Percentiles rank a stretch among this genome's conserved stretches.
phyloP scores from a whole-genome alignment of 1,284 basidiomycete genomes.

The Anthracocystis setariae region DNA sequence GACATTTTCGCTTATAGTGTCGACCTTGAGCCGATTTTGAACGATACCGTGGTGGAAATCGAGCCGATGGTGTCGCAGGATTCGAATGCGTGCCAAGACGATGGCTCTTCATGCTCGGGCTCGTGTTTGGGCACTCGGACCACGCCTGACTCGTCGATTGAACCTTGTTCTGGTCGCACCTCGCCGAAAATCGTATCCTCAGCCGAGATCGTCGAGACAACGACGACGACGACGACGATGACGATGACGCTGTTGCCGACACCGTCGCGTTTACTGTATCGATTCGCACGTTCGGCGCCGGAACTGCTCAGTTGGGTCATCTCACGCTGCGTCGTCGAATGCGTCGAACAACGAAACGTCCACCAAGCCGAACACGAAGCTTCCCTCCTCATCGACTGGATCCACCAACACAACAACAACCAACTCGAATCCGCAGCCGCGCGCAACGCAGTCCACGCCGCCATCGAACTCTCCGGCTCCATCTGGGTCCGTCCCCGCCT shows the following conservation, averaged over 20 bases:
- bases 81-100: background rate
- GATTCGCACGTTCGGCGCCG: slow-evolving; percentile 55
- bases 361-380: slow-evolving; percentile 53
- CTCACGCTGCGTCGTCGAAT: slow-evolving; percentile 50
- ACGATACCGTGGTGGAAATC: slow-evolving; percentile 21
- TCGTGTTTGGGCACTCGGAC: slow-evolving; percentile 2
- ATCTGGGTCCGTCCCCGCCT: slow-evolving; percentile 63
- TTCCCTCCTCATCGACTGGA: slow-evolving; percentile 45
- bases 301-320: slow-evolving; percentile 54
- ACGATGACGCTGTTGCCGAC: too few relatives aligned
- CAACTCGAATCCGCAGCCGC: slow-evolving; percentile 19
- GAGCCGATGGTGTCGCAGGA: background rate
- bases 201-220: background rate
- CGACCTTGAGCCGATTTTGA: slow-evolving; percentile 35
- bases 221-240: too few relatives aligned
- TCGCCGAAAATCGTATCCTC: slow-evolving; percentile 4
- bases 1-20: slow-evolving; percentile 30
- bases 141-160: slow-evolving; percentile 25
- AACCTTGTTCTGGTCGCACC: slow-evolving; percentile 25
- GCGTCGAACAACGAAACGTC: slow-evolving; percentile 37
- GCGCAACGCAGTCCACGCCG: slow-evolving; percentile 46
- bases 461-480: slow-evolving; percentile 59
- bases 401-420: slow-evolving; percentile 27
- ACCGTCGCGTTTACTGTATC: slow-evolving; percentile 52
- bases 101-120: slow-evolving; percentile 8